Percentiles rank a stretch among this genome's conserved stretches.
These are phyloP conservation scores for Arabidopsis hybrid DNA, from an alignment of 441 rosid species.

Conservation along the genomic window DNA sequence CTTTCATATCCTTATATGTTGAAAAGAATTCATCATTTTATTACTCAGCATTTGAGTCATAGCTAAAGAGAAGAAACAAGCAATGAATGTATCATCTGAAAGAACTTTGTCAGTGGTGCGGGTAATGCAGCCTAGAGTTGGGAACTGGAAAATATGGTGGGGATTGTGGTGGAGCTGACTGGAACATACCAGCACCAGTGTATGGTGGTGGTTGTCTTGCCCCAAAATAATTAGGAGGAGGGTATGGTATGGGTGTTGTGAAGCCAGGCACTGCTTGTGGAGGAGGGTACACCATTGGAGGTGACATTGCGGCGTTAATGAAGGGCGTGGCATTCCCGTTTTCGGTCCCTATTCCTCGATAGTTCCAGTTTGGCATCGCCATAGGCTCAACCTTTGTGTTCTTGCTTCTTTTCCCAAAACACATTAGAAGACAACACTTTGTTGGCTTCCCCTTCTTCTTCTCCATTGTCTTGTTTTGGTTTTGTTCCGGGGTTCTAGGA, in stretches of 20 bases:
- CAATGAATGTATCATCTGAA: not conserved
- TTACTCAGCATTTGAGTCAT: not conserved
- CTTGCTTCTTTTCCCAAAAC: constrained; percentile 8
- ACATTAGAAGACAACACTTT: constrained; percentile 32
- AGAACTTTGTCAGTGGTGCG: not conserved
- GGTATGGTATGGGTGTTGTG: constrained; percentile 29
- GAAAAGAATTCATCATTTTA: not conserved
- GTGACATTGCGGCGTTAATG: constrained; percentile 5
- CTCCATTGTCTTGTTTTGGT: not conserved
- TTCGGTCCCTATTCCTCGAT: constrained; percentile 2
- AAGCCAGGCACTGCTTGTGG: constrained; percentile 28
- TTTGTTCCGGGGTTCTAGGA: constrained; percentile 19
- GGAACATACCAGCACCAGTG: not conserved
- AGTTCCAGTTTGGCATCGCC: not conserved
- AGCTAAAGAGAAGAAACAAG: not conserved
- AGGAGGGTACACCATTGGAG: constrained; percentile 39
- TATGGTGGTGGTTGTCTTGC: constrained; percentile 4
- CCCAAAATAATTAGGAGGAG: constrained; percentile 32
- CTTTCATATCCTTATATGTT: not conserved
- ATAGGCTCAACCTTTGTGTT: constrained; percentile 24
- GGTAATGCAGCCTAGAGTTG: constrained; percentile 21
- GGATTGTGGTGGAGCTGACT: constrained; percentile 6
- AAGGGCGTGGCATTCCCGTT: constrained; percentile 1
- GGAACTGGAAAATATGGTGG: not conserved
- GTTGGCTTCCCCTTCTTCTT: constrained; percentile 21